Evolutionary conservation across 768 basidiomycete species (phyloP).

Genomic region (Podaxis sp.): DNA sequence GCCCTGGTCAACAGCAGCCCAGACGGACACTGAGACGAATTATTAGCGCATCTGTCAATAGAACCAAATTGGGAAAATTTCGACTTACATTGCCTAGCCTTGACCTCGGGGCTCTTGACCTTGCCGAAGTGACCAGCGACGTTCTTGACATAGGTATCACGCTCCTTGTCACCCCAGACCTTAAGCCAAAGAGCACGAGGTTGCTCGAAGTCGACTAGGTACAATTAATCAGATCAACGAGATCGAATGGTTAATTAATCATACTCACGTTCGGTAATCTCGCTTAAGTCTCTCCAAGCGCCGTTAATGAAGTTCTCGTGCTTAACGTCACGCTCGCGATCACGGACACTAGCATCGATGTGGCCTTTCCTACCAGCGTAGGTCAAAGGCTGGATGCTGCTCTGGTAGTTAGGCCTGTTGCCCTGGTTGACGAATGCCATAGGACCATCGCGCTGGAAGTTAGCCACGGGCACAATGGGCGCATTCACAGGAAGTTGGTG

Average conservation of each 20-base stretch:
- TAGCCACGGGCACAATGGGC: constrained; percentile 68
- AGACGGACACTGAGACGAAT: constrained; percentile 61
- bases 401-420: constrained; percentile 84
- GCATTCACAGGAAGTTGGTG: constrained; percentile 88
- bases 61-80: neutral
- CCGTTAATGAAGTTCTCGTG: constrained; percentile 80
- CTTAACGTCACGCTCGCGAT: constrained; percentile 37
- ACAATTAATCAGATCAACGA: neutral
- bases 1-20: constrained; percentile 74
- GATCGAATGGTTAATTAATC: neutral
- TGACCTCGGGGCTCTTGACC: constrained; percentile 63
- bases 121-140: constrained; percentile 59
- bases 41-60: neutral
- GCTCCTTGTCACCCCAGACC: constrained; percentile 64
- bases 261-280: constrained; percentile 76
- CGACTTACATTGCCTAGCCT: constrained; percentile 63
- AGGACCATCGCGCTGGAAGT: constrained; percentile 91
- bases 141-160: constrained; percentile 66
- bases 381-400: constrained; percentile 68
- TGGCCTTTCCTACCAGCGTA: constrained; percentile 53
- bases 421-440: constrained; percentile 78
- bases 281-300: constrained; percentile 67
- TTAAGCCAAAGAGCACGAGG: constrained; percentile 67
- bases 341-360: constrained; percentile 40
- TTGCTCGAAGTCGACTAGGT: constrained; percentile 80